Base-by-base conservation (phyloP, 2,329 filamentous ascomycete species). In the Colletotrichum abscissum region DNA sequence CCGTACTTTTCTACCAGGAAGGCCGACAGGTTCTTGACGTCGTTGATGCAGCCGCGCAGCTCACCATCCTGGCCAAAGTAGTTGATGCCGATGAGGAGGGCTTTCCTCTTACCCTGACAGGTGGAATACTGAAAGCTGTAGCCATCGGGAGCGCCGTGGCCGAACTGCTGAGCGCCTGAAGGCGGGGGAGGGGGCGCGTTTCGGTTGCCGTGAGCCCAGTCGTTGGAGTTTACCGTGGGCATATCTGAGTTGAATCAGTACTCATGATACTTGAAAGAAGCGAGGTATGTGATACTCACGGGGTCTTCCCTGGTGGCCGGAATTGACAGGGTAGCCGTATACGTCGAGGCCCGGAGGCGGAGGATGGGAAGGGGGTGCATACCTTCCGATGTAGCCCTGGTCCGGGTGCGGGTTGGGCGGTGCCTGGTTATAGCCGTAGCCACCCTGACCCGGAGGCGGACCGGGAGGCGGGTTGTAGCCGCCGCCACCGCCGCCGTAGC, bases 1-100 rank as follows among this genome's bases (percentile, higher is more conserved):
- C 89, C 87, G 79, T 93, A 92, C 73, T 87, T 86, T 80, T 92
- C 87, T 76, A 92, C 91, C 74, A 95, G 84, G 81, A 94, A 95
- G 67, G 84, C 84, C 38, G 92, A 94, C 82, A 95, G 89, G 80
- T 95, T 95, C 84, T 92, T 91, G 42, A 93, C 92, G 80, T 95
- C 93, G 83, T 95, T 95, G 87, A 95, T 94, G 82, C 93, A 95
- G 56, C 93, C 93, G 73, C 91, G 87, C 66, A 95, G 88, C 85
- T 94, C 92, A 62, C 90, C 92, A 26, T 91, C 83, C 79, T 93
- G 91, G 65, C 91, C 90, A 77, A 94, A 92, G 85, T 95, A 95
- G 86, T 95, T 95, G 86, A 95, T 94, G 65, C 93, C 93, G 75
- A 95, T 94, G 69, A 95, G 84, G 69, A 95, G 84, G 8, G 93